Percentiles rank a stretch among this genome's conserved stretches.
phyloP scores from a whole-genome alignment of 495 filamentous ascomycete species.

The Neurospora terricola region DNA sequence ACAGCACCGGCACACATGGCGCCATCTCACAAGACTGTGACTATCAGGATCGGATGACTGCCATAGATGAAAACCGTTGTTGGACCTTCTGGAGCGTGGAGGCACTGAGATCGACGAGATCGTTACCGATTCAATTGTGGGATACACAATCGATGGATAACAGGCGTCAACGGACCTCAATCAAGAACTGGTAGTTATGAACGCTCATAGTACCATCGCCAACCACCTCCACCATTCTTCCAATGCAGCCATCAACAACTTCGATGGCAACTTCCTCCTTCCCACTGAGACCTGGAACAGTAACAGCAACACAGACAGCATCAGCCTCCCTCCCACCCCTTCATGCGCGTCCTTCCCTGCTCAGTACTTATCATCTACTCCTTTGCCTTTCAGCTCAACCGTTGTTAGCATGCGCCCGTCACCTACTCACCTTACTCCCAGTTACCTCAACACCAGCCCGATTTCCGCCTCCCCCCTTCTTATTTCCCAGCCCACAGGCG shows the following conservation, averaged over 20 bases:
- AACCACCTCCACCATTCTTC: not conserved
- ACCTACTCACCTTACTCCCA: not conserved
- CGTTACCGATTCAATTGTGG: not conserved
- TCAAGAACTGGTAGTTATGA: not conserved
- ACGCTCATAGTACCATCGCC: not conserved
- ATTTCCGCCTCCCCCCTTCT: not conserved
- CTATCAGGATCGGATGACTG: not conserved
- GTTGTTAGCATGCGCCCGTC: not conserved
- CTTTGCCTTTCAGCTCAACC: not conserved
- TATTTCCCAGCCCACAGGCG: not conserved
- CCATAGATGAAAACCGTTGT: not conserved
- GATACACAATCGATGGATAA: not conserved
- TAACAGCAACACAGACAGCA: not conserved
- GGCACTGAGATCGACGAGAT: not conserved
- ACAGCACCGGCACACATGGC: no score
- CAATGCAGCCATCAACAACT: not conserved
- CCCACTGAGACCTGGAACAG: not conserved
- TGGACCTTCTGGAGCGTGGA: not conserved
- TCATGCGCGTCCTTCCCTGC: not conserved
- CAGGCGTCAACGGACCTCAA: not conserved
- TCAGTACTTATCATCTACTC: not conserved
- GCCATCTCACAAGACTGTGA: not conserved
- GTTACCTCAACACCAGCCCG: not conserved
- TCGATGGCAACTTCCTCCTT: not conserved
- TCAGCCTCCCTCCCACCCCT: not conserved